Base-by-base conservation (phyloP, 2,329 filamentous ascomycete species). In the Alternaria sp. region DNA sequence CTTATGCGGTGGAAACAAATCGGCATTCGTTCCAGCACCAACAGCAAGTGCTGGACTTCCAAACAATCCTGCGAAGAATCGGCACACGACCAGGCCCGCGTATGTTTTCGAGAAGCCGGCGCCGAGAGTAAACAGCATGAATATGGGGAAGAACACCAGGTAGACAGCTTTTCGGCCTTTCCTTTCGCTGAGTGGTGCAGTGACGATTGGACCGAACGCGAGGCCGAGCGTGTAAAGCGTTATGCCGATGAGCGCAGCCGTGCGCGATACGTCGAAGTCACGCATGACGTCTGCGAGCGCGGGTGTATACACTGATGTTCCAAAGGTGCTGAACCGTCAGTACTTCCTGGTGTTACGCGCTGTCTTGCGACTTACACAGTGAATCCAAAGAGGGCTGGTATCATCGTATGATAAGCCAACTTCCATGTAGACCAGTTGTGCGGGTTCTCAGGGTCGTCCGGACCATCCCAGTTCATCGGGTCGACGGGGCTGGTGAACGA, bases 11-110 rank as follows among this genome's bases (percentile, higher is more conserved):
- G 67, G 61, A 47, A 78, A 82, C 25, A 83, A 30, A 65, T 83
- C 82, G 7, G 79, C 80, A 55, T 73, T 79, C 3, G 78, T 82
- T 1, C 81, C 82, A 6, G 77, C 78, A 5, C 81, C 82, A 3
- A 83, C 79, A 3, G 82, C 81, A 1, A 84, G 71, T 1, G 79
- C 77, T 84, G 68, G 91, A 86, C 45, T 90, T 26, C 90, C 91
- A 66, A 91, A 91, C 75, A 90, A 76, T 0, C 91, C 90, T 52
- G 92, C 91, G 70, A 93, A 91, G 81, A 95, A 89, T 3, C 89
- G 81, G 25, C 87, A 79, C 9, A 89, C 76, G 52, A 84, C 82
- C 3, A 91, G 68, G 0, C 80, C 82, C 0, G 78, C 84, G 15
- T 90, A 85, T 30, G 76, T 83, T 21, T 83, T 79, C 0, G 84